Conservation (phyloP, 202 grass and related monocot genomes). For the Saccharum hybrid region DNA sequence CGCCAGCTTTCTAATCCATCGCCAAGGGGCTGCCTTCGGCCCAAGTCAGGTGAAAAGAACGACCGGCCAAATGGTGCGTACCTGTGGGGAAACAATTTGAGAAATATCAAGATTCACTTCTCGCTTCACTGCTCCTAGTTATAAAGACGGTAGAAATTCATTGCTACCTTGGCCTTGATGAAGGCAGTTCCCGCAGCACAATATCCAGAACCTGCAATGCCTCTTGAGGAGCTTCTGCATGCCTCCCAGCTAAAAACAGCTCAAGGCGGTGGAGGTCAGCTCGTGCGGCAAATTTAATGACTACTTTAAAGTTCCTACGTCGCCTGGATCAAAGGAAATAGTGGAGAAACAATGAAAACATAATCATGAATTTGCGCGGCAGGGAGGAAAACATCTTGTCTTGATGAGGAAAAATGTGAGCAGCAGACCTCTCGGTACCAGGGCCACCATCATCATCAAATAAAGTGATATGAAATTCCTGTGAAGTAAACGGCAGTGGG, state of each 20-base stretch:
- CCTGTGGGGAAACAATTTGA: slow-evolving; percentile 47
- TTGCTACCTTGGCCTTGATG: slow-evolving; percentile 59
- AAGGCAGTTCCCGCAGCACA: slow-evolving; percentile 78
- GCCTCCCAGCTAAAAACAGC: slow-evolving; percentile 76
- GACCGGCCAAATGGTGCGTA: slow-evolving; percentile 68
- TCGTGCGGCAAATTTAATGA: slow-evolving; percentile 73
- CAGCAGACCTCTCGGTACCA: slow-evolving; percentile 34
- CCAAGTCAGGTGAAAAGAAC: slow-evolving; percentile 78
- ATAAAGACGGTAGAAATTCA: background rate
- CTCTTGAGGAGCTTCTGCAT: slow-evolving; percentile 79
- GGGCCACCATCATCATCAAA: slow-evolving; percentile 59
- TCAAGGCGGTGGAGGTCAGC: slow-evolving; percentile 73
- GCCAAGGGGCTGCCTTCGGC: slow-evolving; percentile 62
- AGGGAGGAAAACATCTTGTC: background rate
- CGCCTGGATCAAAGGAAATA: slow-evolving; percentile 43
- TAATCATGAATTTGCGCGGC: background rate
- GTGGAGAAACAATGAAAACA: slow-evolving; percentile 7
- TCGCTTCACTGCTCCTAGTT: background rate
- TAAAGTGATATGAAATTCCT: slow-evolving; percentile 70
- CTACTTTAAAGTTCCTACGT: slow-evolving; percentile 60
- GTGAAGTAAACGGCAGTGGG: slow-evolving; percentile 67
- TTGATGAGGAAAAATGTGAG: background rate
- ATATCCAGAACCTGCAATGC: slow-evolving; percentile 91
- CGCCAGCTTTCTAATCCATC: slow-evolving; percentile 91
- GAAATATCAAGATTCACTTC: slow-evolving; percentile 10